Evolutionary conservation across 2,329 filamentous ascomycete species (phyloP), one percentile per base, ranked within the genome.

Genomic region (Nannizzia gypsea): DNA sequence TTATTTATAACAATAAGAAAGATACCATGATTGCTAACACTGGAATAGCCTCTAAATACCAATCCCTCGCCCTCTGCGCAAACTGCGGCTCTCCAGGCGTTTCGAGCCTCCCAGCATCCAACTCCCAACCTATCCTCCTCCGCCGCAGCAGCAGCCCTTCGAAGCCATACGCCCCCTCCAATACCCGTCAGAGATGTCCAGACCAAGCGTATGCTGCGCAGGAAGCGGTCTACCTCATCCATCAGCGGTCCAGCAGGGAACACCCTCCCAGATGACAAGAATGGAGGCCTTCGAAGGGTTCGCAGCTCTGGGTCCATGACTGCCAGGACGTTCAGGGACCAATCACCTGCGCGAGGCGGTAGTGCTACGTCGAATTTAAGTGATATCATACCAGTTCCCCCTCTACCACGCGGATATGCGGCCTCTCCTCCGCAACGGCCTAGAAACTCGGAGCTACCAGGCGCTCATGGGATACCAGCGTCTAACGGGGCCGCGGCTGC

Each of bases 221-320:
- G 90, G 63, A 84, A 81, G 72, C 80, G 80, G 57, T 95, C 90
- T 0, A 74, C 82, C 46, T 88, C 88, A 1, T 92, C 89, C 3
- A 77, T 82, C 55, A 79, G 78, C 38, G 83, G 80, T 56, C 73
- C 75, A 42, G 66, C 73, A 52, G 69, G 75, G 61, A 72, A 74
- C 60, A 75, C 72, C 64, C 72, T 67, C 59, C 72, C 71, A 60
- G 73, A 64, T 60, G 72, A 65, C 65, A 73, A 64, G 66, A 70
- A 70, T 63, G 70, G 38, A 28, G 76, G 77, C 58, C 75, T 91
- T 62, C 80, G 85, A 63, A 80, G 89, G 67, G 79, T 81, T 40
- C 81, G 79, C 59, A 95, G 91, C 73, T 82, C 82, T 28, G 81
- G 84, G 22, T 96, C 90, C 56, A 95, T 97, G 91, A 86, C 83